These are phyloP conservation scores for Candida silvicultrix DNA, from an alignment of 805 yeast species.

Conservation along the genomic window DNA sequence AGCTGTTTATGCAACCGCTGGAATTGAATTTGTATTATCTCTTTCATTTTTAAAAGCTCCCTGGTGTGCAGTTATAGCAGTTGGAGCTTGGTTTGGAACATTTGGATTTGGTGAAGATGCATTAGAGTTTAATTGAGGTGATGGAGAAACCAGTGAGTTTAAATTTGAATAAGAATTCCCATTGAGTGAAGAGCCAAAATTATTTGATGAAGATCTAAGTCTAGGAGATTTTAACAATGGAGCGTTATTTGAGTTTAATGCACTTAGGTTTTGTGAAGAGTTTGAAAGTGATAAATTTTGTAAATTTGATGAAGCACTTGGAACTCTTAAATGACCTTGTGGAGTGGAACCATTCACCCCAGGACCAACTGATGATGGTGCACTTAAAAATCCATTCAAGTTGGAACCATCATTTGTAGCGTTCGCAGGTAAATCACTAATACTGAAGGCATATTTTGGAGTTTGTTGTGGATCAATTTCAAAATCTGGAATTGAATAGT, in stretches of 20 bases:
- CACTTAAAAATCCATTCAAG: not conserved
- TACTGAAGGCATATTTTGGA: constrained; percentile 2
- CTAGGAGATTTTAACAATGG: not conserved
- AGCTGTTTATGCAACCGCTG: not conserved
- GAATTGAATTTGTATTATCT: not conserved
- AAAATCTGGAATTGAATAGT: not conserved
- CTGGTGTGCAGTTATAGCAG: not conserved
- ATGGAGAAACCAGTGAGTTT: not conserved
- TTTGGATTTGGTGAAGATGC: too few relatives aligned
- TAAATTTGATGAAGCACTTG: not conserved
- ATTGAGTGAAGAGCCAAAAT: not conserved
- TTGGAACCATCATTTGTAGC: not conserved
- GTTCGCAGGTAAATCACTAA: constrained; percentile 1
- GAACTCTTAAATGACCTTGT: not conserved
- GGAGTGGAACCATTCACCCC: not conserved
- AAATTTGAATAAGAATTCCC: not conserved
- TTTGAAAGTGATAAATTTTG: not conserved
- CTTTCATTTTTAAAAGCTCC: not conserved
- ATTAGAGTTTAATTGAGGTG: not conserved
- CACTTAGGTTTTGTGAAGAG: not conserved
- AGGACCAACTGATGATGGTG: not conserved
- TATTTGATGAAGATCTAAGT: not conserved
- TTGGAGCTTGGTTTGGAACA: not conserved
- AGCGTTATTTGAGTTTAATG: not conserved
- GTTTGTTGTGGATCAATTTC: not conserved